Evolutionary conservation across 371 early-diverging fungal species (phyloP), one percentile per base, ranked within the genome.

Genomic region (Smittium culicis): DNA sequence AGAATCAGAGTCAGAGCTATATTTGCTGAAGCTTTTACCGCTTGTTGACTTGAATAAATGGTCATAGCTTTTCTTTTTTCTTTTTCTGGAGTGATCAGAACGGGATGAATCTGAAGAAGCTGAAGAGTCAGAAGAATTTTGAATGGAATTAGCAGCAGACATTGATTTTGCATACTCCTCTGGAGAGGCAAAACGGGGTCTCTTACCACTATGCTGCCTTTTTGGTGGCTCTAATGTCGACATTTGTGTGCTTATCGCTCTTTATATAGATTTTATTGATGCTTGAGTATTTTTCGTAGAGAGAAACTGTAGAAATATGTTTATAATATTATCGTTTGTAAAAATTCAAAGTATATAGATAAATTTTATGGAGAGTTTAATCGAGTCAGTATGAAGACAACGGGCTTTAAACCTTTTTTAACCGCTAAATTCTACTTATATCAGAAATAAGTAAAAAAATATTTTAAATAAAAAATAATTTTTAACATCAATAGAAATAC

Each of bases 131-230:
- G 45, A 45, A 20, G 45, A 45, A 45, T 45, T 45, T 5, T 45
- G 45, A 20, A 20, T 45, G 45, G 45, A 45, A 20, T 45, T 45
- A 45, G 45, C 45, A 45, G 45, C 60, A 16, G 60, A 59, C 28
- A 59, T 32, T 5, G 60, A 59, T n/a, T 59, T 59, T 59, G 32
- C 32, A 32, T 59, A 59, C 25, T 59, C 60, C n/a, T 59, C 60
- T 5, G 60, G 60, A 5, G 60, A 29, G 16, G 60, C 60, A 32
- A 59, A 59, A 11, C 60, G 5, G n/a, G 60, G 60, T 27, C 60
- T 5, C 25, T 59, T 59, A 5, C 60, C 60, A 25, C 60, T 59
- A 29, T 59, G 60, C 60, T 59, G 60, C 32, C 60, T 59, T 29
- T 29, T 32, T 25, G 30, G 11, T 11, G 32, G 30, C 16, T 32